phyloP scores from a whole-genome alignment of 1,139 yeast species.

The Yamadazyma diospyri region DNA sequence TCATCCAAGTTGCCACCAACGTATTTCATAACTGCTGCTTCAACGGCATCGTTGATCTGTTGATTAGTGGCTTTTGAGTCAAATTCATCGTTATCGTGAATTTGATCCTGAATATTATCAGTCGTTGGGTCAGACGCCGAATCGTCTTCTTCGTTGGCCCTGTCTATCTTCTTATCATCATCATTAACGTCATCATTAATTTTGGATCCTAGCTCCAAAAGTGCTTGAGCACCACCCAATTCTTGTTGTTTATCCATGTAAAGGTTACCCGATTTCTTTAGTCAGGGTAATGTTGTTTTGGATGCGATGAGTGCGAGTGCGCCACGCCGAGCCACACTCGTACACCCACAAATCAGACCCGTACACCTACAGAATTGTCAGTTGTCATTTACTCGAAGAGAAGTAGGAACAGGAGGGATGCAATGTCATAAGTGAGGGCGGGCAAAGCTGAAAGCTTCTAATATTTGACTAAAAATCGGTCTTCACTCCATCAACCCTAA shows the following conservation, averaged over 20 bases:
- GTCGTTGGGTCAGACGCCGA: constrained; percentile 4
- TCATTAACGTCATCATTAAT: constrained; percentile 2
- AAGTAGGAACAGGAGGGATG: no score
- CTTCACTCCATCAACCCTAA: no score
- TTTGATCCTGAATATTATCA: constrained; percentile 4
- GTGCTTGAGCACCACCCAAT: constrained; percentile 47
- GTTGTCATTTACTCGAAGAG: no score
- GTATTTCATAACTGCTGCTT: constrained; percentile 71
- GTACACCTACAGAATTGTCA: no score
- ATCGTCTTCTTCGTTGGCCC: constrained; percentile 11
- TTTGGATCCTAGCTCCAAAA: constrained; percentile 38
- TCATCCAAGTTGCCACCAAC: constrained; percentile 59
- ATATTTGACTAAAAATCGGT: no score
- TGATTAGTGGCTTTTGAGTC: constrained; percentile 32
- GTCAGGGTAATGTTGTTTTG: constrained; percentile 4
- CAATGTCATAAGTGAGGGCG: no score
- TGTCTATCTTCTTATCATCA: constrained; percentile 4
- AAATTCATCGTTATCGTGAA: constrained; percentile 14
- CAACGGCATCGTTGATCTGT: constrained; percentile 53
- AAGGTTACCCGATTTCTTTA: constrained; percentile 8
- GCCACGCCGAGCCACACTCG: no score
- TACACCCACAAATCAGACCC: no score
- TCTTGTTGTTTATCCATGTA: constrained; percentile 36
- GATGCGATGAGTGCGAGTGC: not conserved
- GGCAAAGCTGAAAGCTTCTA: no score